A percentile compares a stretch with the other conserved stretches of the same genome.
These are phyloP conservation scores for Fusarium penzigii DNA, from an alignment of 2,329 filamentous ascomycete genomes.

Conservation along the genomic window DNA sequence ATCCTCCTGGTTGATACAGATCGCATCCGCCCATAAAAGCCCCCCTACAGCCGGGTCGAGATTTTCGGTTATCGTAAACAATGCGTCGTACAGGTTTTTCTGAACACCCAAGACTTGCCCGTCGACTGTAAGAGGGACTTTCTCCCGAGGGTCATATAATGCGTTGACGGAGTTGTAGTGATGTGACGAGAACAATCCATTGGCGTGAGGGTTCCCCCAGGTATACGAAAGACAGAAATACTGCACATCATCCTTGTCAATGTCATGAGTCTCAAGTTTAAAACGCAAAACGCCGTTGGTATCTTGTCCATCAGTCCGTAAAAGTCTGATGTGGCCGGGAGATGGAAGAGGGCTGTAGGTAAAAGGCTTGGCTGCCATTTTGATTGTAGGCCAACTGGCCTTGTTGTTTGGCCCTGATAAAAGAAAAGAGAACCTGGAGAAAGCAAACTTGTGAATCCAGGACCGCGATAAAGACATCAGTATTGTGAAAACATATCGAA, in stretches of 20 bases:
- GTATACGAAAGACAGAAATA: constrained; percentile 30
- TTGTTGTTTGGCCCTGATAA: neutral
- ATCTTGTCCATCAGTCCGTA: constrained; percentile 4
- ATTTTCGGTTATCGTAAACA: constrained; percentile 11
- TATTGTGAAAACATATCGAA: too few relatives aligned
- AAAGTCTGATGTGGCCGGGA: constrained; percentile 15
- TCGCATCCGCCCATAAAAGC: constrained; percentile 32
- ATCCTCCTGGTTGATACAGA: constrained; percentile 33
- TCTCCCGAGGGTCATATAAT: constrained; percentile 13
- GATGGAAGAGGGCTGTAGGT: constrained; percentile 8
- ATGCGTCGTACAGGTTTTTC: constrained; percentile 23
- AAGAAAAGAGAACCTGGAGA: too few relatives aligned
- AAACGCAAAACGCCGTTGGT: constrained; percentile 17
- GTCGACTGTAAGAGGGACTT: constrained; percentile 17
- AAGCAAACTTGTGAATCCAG: too few relatives aligned
- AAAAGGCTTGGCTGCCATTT: neutral
- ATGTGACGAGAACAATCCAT: constrained; percentile 16
- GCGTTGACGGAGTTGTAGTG: constrained; percentile 14
- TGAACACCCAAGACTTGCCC: constrained; percentile 18
- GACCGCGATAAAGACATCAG: too few relatives aligned
- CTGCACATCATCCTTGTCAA: constrained; percentile 9
- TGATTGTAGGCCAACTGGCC: neutral
- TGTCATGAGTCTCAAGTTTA: constrained; percentile 13
- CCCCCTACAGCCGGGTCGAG: constrained; percentile 4
- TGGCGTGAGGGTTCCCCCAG: constrained; percentile 28